These are phyloP conservation scores for Pezicula radicicola DNA, from an alignment of 2,329 filamentous ascomycete species.

Conservation along the genomic window DNA sequence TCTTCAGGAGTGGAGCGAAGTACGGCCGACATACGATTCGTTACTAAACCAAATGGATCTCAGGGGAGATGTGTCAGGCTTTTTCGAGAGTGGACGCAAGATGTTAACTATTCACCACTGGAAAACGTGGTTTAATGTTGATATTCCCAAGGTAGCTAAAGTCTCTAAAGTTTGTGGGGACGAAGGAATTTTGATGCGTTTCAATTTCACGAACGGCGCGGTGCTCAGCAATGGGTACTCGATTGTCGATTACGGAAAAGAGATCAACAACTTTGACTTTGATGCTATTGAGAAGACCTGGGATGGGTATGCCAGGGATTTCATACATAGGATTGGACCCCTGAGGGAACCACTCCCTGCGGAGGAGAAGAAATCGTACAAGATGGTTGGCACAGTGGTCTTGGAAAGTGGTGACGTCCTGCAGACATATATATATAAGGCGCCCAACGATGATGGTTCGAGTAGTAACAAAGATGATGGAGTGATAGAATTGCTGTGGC, in stretches of 20 bases:
- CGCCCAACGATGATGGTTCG: not conserved
- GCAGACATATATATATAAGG: constrained; percentile 18
- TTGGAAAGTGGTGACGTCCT: constrained; percentile 13
- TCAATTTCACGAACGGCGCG: constrained; percentile 36
- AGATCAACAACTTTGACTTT: constrained; percentile 11
- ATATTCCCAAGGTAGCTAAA: constrained; percentile 10
- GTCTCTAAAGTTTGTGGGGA: constrained; percentile 18
- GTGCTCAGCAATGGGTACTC: constrained; percentile 41
- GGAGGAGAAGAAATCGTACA: constrained; percentile 42
- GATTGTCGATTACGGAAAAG: constrained; percentile 18
- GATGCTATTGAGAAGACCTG: constrained; percentile 36
- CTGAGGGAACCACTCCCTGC: constrained; percentile 46
- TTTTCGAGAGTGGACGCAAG: constrained; percentile 20
- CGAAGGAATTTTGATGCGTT: constrained; percentile 37
- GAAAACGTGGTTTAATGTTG: constrained; percentile 19
- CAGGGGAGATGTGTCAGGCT: constrained; percentile 16
- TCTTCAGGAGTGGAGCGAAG: constrained; percentile 11
- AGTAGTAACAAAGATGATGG: not conserved
- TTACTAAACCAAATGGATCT: constrained; percentile 24
- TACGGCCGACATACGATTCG: constrained; percentile 17
- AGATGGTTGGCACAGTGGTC: constrained; percentile 11
- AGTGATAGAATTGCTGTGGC: not conserved
- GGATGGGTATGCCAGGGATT: constrained; percentile 37
- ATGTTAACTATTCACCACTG: constrained; percentile 24
- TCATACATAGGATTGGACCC: constrained; percentile 45